Evolutionary conservation across 1,139 yeast genomes (phyloP).

Genomic region (Lodderomyces pseudojiufengensis): DNA sequence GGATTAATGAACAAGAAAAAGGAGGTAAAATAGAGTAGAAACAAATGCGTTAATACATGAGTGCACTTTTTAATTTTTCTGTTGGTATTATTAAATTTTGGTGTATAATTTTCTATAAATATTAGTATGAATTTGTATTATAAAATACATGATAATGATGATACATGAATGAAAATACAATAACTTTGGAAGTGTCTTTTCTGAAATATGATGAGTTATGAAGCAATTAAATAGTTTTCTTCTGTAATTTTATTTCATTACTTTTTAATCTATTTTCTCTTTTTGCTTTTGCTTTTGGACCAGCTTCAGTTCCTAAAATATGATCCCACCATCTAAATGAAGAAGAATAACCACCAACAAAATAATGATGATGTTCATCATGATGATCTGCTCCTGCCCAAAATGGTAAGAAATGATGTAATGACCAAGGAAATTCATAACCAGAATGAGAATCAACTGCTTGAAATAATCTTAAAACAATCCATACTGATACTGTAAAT

Average conservation of each 20-base stretch:
- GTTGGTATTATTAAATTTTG: too few species aligned
- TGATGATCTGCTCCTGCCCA: conserved; percentile 54
- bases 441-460: conserved; percentile 50
- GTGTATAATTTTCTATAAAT: too few species aligned
- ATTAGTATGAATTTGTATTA: too few species aligned
- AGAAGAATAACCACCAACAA: conserved; percentile 44
- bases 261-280: conserved; percentile 34
- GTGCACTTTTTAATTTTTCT: too few species aligned
- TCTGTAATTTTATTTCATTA: conserved; percentile 26
- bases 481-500: conserved; percentile 43
- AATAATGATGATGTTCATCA: conserved; percentile 46
- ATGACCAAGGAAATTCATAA: conserved; percentile 48
- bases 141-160: too few species aligned
- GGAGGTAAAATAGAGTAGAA: too few species aligned
- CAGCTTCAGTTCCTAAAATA: conserved; percentile 42
- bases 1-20: conserved; percentile 22
- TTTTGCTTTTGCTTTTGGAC: conserved; percentile 37
- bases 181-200: too few species aligned
- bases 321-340: conserved; percentile 49
- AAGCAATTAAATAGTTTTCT: conserved; percentile 14
- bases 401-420: conserved; percentile 42
- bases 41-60: too few species aligned
- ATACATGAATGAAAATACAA: too few species aligned
- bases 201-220: too few species aligned
- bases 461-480: conserved; percentile 42